Conservation (phyloP, 768 basidiomycete species). For the Chalciporus piperatus region DNA sequence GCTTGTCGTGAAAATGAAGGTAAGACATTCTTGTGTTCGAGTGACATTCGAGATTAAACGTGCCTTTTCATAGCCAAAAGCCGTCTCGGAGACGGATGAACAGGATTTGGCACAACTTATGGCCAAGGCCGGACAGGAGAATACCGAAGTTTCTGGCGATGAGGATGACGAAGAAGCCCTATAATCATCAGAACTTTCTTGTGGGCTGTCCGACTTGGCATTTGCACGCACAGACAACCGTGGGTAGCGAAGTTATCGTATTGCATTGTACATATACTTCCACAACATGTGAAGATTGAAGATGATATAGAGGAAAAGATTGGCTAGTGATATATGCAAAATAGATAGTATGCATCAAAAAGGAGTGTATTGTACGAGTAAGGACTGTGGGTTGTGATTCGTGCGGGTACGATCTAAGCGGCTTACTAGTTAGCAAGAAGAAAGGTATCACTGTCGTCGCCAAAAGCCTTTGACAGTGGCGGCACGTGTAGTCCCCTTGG, state of each 20-base stretch:
- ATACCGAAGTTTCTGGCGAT: constrained; percentile 94
- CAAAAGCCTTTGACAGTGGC: constrained; percentile 32
- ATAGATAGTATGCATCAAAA: neutral
- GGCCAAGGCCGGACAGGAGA: constrained; percentile 91
- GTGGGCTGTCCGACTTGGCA: neutral
- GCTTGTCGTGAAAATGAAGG: constrained; percentile 96
- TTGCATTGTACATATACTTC: neutral
- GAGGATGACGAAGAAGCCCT: constrained; percentile 72
- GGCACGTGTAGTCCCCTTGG: constrained; percentile 17
- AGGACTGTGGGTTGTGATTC: too few species aligned
- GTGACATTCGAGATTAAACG: neutral
- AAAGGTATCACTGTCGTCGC: constrained; percentile 20
- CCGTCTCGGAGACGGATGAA: constrained; percentile 96
- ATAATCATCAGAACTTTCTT: constrained; percentile 12
- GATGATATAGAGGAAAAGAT: neutral
- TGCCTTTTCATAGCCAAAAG: constrained; percentile 73
- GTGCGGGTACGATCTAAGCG: neutral
- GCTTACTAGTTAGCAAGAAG: constrained; percentile 9
- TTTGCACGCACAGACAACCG: neutral
- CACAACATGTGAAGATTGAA: neutral
- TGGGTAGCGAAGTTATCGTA: neutral
- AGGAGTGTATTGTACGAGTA: too few species aligned
- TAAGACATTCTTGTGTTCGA: constrained; percentile 21
- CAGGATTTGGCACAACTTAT: constrained; percentile 96
- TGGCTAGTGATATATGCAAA: neutral